phyloP scores from a whole-genome alignment of 1,139 yeast species.

The Suhomyces bribrorum region DNA sequence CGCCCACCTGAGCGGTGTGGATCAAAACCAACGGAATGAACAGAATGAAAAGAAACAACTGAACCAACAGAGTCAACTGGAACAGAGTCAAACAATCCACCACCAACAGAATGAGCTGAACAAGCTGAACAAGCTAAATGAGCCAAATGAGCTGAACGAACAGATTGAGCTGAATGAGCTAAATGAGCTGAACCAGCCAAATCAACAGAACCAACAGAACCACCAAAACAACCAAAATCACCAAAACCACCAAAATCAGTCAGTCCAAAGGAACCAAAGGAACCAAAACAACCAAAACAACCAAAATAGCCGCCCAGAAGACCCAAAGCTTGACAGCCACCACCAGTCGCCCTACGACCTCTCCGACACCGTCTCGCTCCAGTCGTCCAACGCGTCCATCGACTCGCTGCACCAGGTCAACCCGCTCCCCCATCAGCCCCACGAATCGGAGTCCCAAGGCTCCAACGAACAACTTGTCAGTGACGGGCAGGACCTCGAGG shows the following conservation, averaged over 20 bases:
- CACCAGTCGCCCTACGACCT: not conserved
- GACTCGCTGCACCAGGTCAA: conserved; percentile 8
- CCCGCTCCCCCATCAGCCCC: conserved; percentile 5
- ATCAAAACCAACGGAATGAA: no score
- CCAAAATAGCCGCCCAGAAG: not conserved
- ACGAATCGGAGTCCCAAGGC: no score
- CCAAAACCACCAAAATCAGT: not conserved
- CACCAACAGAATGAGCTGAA: no score
- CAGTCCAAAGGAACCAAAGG: not conserved
- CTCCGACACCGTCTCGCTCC: conserved; percentile 4
- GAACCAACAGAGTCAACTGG: no score
- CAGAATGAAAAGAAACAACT: no score
- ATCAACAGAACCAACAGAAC: not conserved
- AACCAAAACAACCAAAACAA: not conserved
- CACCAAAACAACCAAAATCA: not conserved
- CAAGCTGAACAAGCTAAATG: no score
- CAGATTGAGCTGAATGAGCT: no score
- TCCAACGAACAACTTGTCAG: not conserved
- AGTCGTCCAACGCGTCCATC: conserved; percentile 9
- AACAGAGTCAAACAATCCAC: no score
- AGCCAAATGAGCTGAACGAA: no score
- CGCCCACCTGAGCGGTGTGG: no score
- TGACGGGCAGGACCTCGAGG: not conserved
- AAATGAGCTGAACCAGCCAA: no score
- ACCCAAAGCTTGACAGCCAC: conserved; percentile 1